Percentiles rank a stretch among this genome's conserved stretches.
These are phyloP conservation scores for Pyrenopolyporus hunteri DNA, from an alignment of 495 filamentous ascomycete genomes.

Conservation along the genomic window DNA sequence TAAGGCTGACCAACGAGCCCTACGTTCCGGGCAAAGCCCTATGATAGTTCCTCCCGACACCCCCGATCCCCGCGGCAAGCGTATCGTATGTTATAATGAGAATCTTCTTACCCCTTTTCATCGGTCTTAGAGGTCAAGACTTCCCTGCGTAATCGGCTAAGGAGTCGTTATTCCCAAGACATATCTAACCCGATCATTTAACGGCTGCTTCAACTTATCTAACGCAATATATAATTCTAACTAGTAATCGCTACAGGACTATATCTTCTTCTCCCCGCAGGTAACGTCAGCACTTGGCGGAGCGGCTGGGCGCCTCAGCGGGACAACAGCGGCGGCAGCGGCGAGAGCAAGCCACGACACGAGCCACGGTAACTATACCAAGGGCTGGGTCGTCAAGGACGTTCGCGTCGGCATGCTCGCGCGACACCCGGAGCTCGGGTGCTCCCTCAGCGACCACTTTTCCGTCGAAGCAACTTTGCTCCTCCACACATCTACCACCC, in stretches of 20 bases:
- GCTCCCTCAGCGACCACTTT: slow-evolving; percentile 93
- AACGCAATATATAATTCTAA: too few relatives aligned
- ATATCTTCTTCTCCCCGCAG: slow-evolving; percentile 70
- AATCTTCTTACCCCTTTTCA: not conserved
- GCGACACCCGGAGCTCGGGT: slow-evolving; percentile 78
- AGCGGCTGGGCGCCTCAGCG: slow-evolving; percentile 4
- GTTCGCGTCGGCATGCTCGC: slow-evolving; percentile 80
- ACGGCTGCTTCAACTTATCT: not conserved
- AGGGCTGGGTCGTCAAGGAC: slow-evolving; percentile 69
- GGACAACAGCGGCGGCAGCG: not conserved
- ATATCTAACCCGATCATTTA: not conserved
- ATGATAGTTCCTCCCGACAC: slow-evolving; percentile 62
- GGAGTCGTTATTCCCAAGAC: not conserved
- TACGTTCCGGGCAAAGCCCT: slow-evolving; percentile 52
- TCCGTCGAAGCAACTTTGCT: slow-evolving; percentile 73
- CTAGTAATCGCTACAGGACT: slow-evolving; percentile 63
- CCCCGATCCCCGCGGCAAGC: slow-evolving; percentile 74
- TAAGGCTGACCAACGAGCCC: slow-evolving; percentile 63
- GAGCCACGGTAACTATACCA: slow-evolving; percentile 36
- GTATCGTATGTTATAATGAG: slow-evolving; percentile 53
- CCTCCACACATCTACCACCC: slow-evolving; percentile 42
- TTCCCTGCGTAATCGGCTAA: not conserved
- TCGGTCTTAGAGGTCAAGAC: too few relatives aligned
- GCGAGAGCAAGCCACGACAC: slow-evolving; percentile 22
- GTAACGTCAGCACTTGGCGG: slow-evolving; percentile 34